phyloP scores from a whole-genome alignment of 441 rosid genomes.

The Erysimum cheiri region DNA sequence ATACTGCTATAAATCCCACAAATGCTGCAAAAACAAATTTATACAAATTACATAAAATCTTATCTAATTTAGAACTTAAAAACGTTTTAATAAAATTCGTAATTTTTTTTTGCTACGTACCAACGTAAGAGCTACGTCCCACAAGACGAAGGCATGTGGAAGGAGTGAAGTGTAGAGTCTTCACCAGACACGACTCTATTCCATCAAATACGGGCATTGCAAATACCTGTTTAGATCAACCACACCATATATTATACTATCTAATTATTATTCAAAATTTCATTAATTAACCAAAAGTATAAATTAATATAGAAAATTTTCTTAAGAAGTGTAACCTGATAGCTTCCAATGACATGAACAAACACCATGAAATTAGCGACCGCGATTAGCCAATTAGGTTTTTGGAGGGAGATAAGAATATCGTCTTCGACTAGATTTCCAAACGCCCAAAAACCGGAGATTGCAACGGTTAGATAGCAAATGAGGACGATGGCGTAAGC shows the following conservation, averaged over 20 bases:
- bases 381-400: background rate
- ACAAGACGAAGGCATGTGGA: background rate
- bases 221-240: background rate
- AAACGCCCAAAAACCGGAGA: conserved; percentile 7
- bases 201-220: background rate
- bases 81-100: background rate
- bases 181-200: conserved; percentile 3
- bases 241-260: background rate
- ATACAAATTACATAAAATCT: background rate
- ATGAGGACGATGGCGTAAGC: background rate
- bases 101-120: too few relatives aligned
- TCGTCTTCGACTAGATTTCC: conserved; percentile 3
- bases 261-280: background rate
- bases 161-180: background rate
- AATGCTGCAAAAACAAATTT: background rate
- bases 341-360: conserved; percentile 10
- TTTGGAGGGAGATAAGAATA: background rate
- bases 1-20: conserved; percentile 2
- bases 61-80: background rate
- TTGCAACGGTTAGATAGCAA: background rate
- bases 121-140: conserved; percentile 8
- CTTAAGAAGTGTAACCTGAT: background rate
- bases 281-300: background rate
- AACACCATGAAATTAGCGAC: conserved; percentile 8
- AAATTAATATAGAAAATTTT: background rate